Evolutionary conservation across 768 basidiomycete species (phyloP).

Genomic region (Boletus rubroflammeus): DNA sequence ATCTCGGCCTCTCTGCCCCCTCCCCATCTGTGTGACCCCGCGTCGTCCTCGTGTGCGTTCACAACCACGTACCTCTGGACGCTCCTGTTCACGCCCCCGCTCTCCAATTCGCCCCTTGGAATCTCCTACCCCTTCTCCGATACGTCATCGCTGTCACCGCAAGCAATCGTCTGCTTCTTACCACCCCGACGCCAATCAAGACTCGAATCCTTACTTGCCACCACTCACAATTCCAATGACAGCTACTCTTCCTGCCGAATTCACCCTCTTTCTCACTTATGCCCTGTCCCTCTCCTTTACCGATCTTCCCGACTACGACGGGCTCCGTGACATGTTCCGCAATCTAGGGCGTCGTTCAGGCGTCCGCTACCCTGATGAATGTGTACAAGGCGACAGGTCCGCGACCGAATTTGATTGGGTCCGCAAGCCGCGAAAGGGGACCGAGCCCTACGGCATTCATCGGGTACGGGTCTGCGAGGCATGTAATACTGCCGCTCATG

Average conservation of each 20-base stretch:
- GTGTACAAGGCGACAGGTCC: slow-evolving; percentile 12
- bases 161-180: slow-evolving; percentile 18
- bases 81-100: slow-evolving; percentile 5
- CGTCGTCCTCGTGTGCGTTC: slow-evolving; percentile 15
- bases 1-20: slow-evolving; percentile 13
- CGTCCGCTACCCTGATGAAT: slow-evolving; percentile 36
- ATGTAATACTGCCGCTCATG: slow-evolving; percentile 29
- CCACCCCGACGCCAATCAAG: slow-evolving; percentile 14
- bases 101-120: slow-evolving; percentile 7
- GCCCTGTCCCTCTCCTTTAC: slow-evolving; percentile 81
- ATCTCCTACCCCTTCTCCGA: slow-evolving; percentile 18
- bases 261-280: slow-evolving; percentile 75
- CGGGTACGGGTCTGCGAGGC: slow-evolving; percentile 34
- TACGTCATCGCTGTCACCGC: slow-evolving; percentile 15
- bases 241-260: slow-evolving; percentile 74
- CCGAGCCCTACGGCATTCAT: slow-evolving; percentile 18
- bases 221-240: slow-evolving; percentile 52
- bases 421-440: slow-evolving; percentile 33
- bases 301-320: slow-evolving; percentile 86
- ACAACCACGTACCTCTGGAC: slow-evolving; percentile 16
- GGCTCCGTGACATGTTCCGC: slow-evolving; percentile 69
- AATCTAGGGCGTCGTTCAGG: slow-evolving; percentile 53
- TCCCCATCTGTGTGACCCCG: slow-evolving; percentile 3
- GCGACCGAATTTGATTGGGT: slow-evolving; percentile 44
- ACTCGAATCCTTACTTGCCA: slow-evolving; percentile 6